A percentile compares a stretch with the other conserved stretches of the same genome.
Evolutionary conservation across 2,329 filamentous ascomycete species (phyloP).

Genomic region (Colletotrichum echinochloae): DNA sequence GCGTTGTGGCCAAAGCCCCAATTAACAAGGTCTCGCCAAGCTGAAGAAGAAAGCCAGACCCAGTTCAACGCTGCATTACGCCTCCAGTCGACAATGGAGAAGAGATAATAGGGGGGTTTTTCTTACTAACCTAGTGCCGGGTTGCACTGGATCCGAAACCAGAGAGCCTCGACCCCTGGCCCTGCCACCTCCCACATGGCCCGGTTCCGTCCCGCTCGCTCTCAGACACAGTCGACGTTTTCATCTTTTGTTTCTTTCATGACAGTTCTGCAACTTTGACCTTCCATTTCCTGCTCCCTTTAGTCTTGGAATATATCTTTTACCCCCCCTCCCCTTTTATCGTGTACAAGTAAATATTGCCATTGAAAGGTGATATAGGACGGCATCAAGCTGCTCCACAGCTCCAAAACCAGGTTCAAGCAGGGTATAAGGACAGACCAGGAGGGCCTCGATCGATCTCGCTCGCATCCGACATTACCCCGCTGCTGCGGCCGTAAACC

Average conservation of each 20-base stretch:
- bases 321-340: not conserved
- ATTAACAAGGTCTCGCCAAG: not conserved
- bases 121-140: no score
- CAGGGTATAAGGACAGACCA: not conserved
- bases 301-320: not conserved
- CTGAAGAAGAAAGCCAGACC: constrained; percentile 5
- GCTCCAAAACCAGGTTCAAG: not conserved
- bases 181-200: constrained; percentile 6
- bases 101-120: constrained; percentile 17
- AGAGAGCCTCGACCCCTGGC: constrained; percentile 21
- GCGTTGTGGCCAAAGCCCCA: not conserved
- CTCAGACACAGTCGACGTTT: constrained; percentile 18
- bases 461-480: not conserved
- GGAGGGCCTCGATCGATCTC: not conserved
- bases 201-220: constrained; percentile 3
- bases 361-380: not conserved
- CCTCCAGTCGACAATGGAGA: no score
- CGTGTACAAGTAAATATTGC: no score
- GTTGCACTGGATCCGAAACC: constrained; percentile 36
- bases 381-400: not conserved
- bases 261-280: not conserved
- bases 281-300: not conserved
- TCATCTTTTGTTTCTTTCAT: constrained; percentile 34
- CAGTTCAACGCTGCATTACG: no score
- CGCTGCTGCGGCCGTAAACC: not conserved